These are phyloP conservation scores for Aleurites moluccanus DNA, from an alignment of 441 rosid species.

Conservation along the genomic window DNA sequence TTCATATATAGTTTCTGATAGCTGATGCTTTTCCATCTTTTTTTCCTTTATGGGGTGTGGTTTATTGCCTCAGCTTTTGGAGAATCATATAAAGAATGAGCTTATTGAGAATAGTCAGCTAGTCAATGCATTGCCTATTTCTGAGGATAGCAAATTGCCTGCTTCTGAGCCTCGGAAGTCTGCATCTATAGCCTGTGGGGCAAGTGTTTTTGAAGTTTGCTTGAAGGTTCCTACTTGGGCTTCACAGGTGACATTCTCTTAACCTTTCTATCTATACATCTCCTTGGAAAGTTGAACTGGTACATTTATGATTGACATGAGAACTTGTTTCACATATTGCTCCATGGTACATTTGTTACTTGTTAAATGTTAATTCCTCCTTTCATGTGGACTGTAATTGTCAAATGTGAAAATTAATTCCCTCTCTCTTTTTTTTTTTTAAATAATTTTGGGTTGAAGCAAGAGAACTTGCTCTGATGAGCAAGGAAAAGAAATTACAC, in stretches of 20 bases:
- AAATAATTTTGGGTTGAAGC: too few species aligned
- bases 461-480: not conserved
- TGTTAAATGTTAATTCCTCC: not conserved
- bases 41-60: not conserved
- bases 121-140: constrained; percentile 63
- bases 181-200: constrained; percentile 91
- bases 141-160: constrained; percentile 52
- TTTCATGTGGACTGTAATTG: not conserved
- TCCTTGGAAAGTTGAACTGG: not conserved
- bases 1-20: not conserved
- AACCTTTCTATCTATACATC: not conserved
- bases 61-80: constrained; percentile 60
- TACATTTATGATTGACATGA: not conserved
- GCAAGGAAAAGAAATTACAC: not conserved
- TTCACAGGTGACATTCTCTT: constrained; percentile 64
- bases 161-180: constrained; percentile 83
- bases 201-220: constrained; percentile 90
- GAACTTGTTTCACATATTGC: not conserved
- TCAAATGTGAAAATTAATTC: not conserved
- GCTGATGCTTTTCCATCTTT: not conserved
- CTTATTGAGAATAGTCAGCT: constrained; percentile 73
- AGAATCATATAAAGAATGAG: constrained; percentile 93
- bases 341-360: not conserved
- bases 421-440: not conserved
- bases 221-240: constrained; percentile 98